phyloP scores from a whole-genome alignment of 345 rosid genomes.

The Camelina sativa region DNA sequence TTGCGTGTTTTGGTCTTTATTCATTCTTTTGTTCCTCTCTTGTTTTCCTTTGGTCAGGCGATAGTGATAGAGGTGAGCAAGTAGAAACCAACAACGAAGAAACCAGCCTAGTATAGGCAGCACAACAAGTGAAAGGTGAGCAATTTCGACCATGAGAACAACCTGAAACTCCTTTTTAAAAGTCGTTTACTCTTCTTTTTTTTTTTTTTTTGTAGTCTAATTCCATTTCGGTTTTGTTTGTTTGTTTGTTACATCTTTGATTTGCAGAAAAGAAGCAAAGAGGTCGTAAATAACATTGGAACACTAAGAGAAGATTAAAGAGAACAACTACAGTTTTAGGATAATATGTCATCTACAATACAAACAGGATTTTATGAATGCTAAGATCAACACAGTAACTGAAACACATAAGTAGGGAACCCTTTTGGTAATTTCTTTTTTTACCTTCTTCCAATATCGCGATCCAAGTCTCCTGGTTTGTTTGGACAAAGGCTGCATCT shows the following conservation, averaged over 20 bases:
- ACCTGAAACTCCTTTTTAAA: conserved; percentile 2
- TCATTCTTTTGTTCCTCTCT: neutral
- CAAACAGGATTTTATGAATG: conserved; percentile 32
- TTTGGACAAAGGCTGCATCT: conserved; percentile 1
- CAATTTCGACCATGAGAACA: conserved; percentile 16
- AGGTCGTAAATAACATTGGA: conserved; percentile 13
- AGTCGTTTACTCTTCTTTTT: neutral
- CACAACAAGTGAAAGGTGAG: conserved; percentile 21
- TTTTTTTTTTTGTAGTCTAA: neutral
- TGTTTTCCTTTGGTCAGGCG: conserved; percentile 9
- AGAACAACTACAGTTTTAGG: conserved; percentile 15
- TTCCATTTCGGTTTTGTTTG: neutral
- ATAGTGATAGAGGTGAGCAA: conserved; percentile 3
- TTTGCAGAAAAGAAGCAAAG: conserved; percentile 26
- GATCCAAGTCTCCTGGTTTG: neutral
- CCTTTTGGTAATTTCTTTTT: neutral
- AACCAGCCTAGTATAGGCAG: conserved; percentile 29
- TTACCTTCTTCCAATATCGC: neutral
- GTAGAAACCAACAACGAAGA: conserved; percentile 20
- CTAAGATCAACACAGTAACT: conserved; percentile 17
- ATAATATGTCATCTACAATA: conserved; percentile 32
- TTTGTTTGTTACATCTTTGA: conserved; percentile 2
- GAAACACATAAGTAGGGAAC: conserved; percentile 1
- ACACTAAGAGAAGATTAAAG: conserved; percentile 17
- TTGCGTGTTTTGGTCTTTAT: neutral